Conservation (phyloP, 2,329 filamentous ascomycete genomes). For the Dactylellina haptotyla region DNA sequence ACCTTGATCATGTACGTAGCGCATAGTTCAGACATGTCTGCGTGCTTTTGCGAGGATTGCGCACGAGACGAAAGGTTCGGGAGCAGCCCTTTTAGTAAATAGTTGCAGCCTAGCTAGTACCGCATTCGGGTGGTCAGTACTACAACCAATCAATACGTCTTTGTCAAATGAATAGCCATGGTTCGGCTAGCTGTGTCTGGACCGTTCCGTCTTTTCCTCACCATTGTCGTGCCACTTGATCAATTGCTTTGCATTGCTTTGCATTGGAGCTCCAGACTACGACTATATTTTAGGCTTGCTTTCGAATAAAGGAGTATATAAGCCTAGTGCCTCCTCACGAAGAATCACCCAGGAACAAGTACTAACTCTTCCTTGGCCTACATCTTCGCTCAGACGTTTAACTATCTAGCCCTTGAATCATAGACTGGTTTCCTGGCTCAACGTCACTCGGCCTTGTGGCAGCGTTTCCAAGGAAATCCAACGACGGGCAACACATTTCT, state of each 20-base stretch:
- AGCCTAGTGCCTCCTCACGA: slow-evolving; percentile 16
- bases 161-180: too few relatives aligned
- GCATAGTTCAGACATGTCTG: too few relatives aligned
- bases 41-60: slow-evolving; percentile 25
- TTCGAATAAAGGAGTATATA: slow-evolving; percentile 9
- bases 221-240: neutral
- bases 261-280: neutral
- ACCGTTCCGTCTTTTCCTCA: neutral
- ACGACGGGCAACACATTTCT: slow-evolving; percentile 14
- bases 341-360: neutral
- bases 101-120: slow-evolving; percentile 18
- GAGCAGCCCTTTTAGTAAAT: neutral
- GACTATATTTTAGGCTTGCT: neutral
- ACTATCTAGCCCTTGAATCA: neutral
- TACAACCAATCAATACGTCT: slow-evolving; percentile 8
- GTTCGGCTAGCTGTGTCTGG: slow-evolving; percentile 1
- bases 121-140: neutral
- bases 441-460: too few relatives aligned
- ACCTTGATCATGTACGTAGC: too few relatives aligned
- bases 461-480: slow-evolving; percentile 15
- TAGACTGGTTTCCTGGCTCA: neutral
- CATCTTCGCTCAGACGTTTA: neutral
- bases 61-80: slow-evolving; percentile 4
- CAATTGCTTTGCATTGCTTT: neutral
- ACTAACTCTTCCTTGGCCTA: neutral